Conservation (phyloP, 164 flowering plant genomes). For the Vitis rotundifolia region DNA sequence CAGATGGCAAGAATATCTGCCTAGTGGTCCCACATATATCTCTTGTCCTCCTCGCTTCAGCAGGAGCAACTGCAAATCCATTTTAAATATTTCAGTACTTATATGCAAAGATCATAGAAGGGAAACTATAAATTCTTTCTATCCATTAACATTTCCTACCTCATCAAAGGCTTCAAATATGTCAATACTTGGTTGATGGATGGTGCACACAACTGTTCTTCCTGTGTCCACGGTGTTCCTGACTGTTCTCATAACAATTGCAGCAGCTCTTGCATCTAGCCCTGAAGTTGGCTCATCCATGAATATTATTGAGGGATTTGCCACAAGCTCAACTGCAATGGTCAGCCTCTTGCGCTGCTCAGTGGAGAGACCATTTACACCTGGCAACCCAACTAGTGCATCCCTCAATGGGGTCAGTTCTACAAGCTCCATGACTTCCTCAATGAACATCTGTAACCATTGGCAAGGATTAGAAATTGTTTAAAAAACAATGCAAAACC, state of each 20-base stretch:
- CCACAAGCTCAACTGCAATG: conserved; percentile 11
- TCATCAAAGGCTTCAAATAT: conserved; percentile 44
- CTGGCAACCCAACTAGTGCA: too few relatives aligned
- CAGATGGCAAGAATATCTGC: too few relatives aligned
- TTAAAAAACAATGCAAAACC: too few relatives aligned
- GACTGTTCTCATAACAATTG: conserved; percentile 43
- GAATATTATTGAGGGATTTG: conserved; percentile 39
- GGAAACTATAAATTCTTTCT: too few relatives aligned
- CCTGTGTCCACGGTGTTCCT: conserved; percentile 30
- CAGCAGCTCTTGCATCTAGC: conserved; percentile 45
- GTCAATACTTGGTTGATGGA: conserved; percentile 47
- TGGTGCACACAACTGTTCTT: conserved; percentile 37
- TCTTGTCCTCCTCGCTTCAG: too few relatives aligned
- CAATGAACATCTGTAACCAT: too few relatives aligned
- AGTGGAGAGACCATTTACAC: conserved; percentile 32
- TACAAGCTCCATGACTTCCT: conserved; percentile 23
- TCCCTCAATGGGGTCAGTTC: too few relatives aligned
- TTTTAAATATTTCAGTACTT: too few relatives aligned
- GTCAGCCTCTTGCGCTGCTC: conserved; percentile 32
- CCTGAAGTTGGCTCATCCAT: conserved; percentile 52
- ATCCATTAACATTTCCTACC: conserved; percentile 12
- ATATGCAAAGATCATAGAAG: too few relatives aligned
- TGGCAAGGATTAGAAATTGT: too few relatives aligned
- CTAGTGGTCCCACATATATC: too few relatives aligned
- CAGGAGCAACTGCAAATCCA: too few relatives aligned